Conservation (phyloP, 1,139 yeast species). For the Lodderomyces elongisporus region DNA sequence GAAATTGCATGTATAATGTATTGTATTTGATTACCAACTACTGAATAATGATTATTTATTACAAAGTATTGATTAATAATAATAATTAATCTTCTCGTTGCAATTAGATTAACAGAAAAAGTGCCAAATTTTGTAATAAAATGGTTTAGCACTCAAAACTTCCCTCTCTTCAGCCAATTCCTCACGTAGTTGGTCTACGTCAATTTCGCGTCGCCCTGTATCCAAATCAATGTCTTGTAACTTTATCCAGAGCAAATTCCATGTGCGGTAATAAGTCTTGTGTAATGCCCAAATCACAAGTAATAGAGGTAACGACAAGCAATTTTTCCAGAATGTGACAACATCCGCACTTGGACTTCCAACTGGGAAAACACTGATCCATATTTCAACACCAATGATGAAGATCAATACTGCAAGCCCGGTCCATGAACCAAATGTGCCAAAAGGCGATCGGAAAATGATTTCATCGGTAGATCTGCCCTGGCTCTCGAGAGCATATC, state of each 20-base stretch:
- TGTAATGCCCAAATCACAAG: slow-evolving; percentile 28
- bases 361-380: slow-evolving; percentile 44
- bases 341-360: slow-evolving; percentile 31
- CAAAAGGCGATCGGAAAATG: slow-evolving; percentile 44
- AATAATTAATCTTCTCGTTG: no score
- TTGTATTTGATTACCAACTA: no score
- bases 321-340: slow-evolving; percentile 40
- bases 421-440: slow-evolving; percentile 42
- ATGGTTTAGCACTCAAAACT: slow-evolving; percentile 22
- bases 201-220: slow-evolving; percentile 46
- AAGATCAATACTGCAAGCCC: slow-evolving; percentile 39
- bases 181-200: slow-evolving; percentile 40
- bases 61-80: no score
- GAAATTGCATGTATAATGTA: no score
- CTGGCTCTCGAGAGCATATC: slow-evolving; percentile 31
- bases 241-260: slow-evolving; percentile 26
- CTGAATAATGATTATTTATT: no score
- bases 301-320: slow-evolving; percentile 47
- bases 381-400: slow-evolving; percentile 44
- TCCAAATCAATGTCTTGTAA: slow-evolving; percentile 44
- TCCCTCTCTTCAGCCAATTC: slow-evolving; percentile 42
- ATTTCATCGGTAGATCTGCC: slow-evolving; percentile 42
- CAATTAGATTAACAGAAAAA: slow-evolving; percentile 39
- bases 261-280: slow-evolving; percentile 24
- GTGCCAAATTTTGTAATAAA: slow-evolving; percentile 29